Conservation (phyloP, 257 asterid genomes). For the Handroanthus guayacan region DNA sequence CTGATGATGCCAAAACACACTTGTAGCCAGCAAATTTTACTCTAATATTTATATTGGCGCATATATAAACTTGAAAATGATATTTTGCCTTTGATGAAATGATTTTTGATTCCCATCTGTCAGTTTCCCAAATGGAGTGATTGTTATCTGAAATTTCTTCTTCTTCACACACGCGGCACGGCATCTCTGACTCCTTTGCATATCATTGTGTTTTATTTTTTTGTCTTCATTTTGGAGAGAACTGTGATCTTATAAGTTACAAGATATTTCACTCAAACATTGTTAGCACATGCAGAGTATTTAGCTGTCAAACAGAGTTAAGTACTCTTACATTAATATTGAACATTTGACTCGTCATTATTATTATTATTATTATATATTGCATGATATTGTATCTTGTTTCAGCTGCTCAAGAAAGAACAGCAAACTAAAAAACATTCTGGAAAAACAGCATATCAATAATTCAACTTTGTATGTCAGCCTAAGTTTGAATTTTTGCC, state of each 20-base stretch:
- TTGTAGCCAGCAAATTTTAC: neutral
- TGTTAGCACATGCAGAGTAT: neutral
- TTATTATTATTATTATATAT: no score
- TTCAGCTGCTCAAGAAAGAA: slow-evolving; percentile 25
- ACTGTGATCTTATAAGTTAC: slow-evolving; percentile 4
- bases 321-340: neutral
- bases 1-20: slow-evolving; percentile 16
- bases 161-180: slow-evolving; percentile 28
- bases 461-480: neutral
- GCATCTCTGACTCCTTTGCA: neutral
- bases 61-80: slow-evolving; percentile 12
- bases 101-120: slow-evolving; percentile 3
- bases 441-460: no score
- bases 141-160: slow-evolving; percentile 23
- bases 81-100: neutral
- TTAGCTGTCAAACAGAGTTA: neutral
- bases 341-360: neutral
- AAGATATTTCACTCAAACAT: slow-evolving; percentile 4
- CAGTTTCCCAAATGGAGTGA: neutral
- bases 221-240: slow-evolving; percentile 5
- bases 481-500: neutral
- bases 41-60: neutral
- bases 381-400: slow-evolving; percentile 23
- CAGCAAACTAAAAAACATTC: neutral
- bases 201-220: neutral